A percentile compares a stretch with the other conserved stretches of the same genome.
Evolutionary conservation across 1,139 yeast genomes (phyloP).

Genomic region (Entelexis paramagnoliae): DNA sequence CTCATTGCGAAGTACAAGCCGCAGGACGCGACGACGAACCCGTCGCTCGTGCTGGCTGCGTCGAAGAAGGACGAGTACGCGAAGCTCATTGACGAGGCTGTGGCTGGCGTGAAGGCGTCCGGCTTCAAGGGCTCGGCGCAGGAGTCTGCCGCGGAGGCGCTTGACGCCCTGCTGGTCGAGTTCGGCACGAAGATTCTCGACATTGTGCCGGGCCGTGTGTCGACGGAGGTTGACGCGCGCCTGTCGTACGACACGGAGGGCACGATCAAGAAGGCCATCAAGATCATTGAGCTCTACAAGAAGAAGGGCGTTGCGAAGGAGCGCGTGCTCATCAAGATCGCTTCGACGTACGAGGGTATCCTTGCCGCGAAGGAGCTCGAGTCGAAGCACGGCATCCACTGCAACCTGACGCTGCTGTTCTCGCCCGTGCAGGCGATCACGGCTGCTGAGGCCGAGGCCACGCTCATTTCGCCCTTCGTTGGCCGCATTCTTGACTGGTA

Average conservation of each 20-base stretch:
- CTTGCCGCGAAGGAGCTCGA: slow-evolving; percentile 97
- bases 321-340: slow-evolving; percentile 87
- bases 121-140: slow-evolving; percentile 47
- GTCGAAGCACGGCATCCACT: slow-evolving; percentile 80
- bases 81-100: slow-evolving; percentile 79
- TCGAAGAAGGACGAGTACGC: slow-evolving; percentile 84
- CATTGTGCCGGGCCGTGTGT: slow-evolving; percentile 98
- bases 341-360: slow-evolving; percentile 98
- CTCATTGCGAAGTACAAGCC: slow-evolving; percentile 96
- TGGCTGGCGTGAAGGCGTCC: slow-evolving; percentile 62
- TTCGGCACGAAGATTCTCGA: slow-evolving; percentile 88
- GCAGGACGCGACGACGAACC: slow-evolving; percentile 99
- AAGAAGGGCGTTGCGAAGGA: slow-evolving; percentile 76
- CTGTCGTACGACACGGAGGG: slow-evolving; percentile 90
- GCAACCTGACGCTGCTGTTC: slow-evolving; percentile 90
- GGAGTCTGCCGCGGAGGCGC: slow-evolving; percentile 62
- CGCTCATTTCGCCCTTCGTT: slow-evolving; percentile 95
- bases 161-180: slow-evolving; percentile 87
- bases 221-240: slow-evolving; percentile 98
- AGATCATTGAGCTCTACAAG: slow-evolving; percentile 76
- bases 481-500: slow-evolving; percentile 99
- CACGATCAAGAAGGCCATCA: slow-evolving; percentile 82
- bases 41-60: slow-evolving; percentile 94
- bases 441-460: slow-evolving; percentile 94
- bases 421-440: slow-evolving; percentile 97